Evolutionary conservation across 2,329 filamentous ascomycete genomes (phyloP).

Genomic region (Colletotrichum theobromicola): DNA sequence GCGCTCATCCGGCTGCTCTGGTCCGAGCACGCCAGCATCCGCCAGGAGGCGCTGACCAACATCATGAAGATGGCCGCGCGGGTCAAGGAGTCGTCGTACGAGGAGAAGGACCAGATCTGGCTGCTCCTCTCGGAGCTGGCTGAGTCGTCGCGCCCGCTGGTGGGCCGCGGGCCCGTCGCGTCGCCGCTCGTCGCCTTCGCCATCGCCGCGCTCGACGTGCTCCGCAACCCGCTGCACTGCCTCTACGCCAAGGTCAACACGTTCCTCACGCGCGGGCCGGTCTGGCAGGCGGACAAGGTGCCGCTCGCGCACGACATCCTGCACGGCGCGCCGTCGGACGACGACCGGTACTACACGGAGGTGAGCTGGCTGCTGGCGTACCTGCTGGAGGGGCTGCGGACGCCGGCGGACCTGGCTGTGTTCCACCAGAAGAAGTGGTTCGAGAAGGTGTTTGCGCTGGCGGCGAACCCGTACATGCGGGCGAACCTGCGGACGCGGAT

Average conservation of each 20-base stretch:
- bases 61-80: conserved; percentile 69
- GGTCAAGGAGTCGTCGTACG: conserved; percentile 71
- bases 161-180: conserved; percentile 66
- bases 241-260: conserved; percentile 87
- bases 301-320: conserved; percentile 71
- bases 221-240: conserved; percentile 78
- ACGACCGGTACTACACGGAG: conserved; percentile 76
- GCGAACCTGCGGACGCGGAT: conserved; percentile 64
- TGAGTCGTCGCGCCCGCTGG: conserved; percentile 69
- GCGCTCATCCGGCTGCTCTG: conserved; percentile 77
- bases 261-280: conserved; percentile 79
- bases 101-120: conserved; percentile 79
- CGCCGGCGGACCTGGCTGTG: conserved; percentile 61
- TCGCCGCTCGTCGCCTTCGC: conserved; percentile 81
- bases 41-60: conserved; percentile 76
- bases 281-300: conserved; percentile 77
- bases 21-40: conserved; percentile 76
- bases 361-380: conserved; percentile 77
- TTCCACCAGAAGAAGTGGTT: conserved; percentile 71
- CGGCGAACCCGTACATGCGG: conserved; percentile 69
- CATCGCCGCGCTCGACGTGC: conserved; percentile 69
- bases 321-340: conserved; percentile 70
- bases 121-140: conserved; percentile 80
- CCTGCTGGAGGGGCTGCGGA: conserved; percentile 71
- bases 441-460: conserved; percentile 75